A percentile compares a stretch with the other conserved stretches of the same genome.
These are phyloP conservation scores for Dissophora ornata DNA, from an alignment of 192 early-diverging fungal species.

Conservation along the genomic window DNA sequence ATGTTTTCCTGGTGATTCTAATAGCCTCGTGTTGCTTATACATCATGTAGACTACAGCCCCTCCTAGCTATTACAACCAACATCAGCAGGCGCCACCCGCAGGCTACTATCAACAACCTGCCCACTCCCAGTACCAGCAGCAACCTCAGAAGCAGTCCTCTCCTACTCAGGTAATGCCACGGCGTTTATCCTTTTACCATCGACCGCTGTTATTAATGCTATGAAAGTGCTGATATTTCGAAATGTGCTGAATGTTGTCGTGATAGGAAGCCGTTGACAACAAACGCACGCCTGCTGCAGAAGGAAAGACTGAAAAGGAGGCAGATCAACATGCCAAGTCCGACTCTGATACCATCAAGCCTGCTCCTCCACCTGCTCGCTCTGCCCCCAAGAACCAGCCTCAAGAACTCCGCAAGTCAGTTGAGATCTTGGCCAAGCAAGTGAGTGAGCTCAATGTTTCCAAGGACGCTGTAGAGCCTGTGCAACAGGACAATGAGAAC, in stretches of 20 bases:
- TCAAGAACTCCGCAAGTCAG: constrained; percentile 57
- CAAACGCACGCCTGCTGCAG: constrained; percentile 4
- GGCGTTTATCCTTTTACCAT: too few species aligned
- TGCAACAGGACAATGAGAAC: constrained; percentile 44
- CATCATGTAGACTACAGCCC: constrained; percentile 63
- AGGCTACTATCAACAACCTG: constrained; percentile 52
- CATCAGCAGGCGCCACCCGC: constrained; percentile 41
- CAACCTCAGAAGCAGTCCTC: constrained; percentile 13
- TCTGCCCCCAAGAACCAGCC: constrained; percentile 46
- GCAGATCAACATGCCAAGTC: constrained; percentile 28
- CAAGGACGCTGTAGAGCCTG: constrained; percentile 31
- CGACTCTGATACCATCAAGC: constrained; percentile 52
- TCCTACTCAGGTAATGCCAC: background rate
- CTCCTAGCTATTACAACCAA: constrained; percentile 54
- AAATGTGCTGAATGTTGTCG: too few species aligned
- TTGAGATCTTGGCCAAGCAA: constrained; percentile 66
- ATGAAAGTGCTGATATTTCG: too few species aligned
- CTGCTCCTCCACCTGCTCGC: constrained; percentile 53
- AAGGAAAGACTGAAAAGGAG: constrained; percentile 25
- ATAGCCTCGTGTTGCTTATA: background rate
- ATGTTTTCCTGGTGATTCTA: too few species aligned
- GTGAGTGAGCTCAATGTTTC: constrained; percentile 64
- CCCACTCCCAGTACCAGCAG: constrained; percentile 44
- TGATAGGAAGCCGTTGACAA: constrained; percentile 10
- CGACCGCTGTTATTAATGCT: too few species aligned